Base-by-base conservation (phyloP, 23 red algal species). In the Gracilaria domingensis region DNA sequence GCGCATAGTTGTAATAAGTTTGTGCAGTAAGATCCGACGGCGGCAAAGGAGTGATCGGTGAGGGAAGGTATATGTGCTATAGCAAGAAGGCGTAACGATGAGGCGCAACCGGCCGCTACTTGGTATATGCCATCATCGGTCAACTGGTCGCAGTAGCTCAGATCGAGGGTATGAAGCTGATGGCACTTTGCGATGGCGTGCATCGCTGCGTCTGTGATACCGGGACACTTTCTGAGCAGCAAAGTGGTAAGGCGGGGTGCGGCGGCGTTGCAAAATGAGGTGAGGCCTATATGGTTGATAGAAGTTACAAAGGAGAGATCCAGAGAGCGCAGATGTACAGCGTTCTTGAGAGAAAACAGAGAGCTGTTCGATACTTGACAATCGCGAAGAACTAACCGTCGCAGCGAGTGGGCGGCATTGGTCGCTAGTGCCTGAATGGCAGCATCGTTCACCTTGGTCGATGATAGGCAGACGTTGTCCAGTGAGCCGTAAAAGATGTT, bases 91-190 rank as follows among this genome's bases (percentile, higher is more conserved):
- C 87, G 87, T 24, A 91, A 45, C 13, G 55, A 74, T 35, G 58
- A 80, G 9, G 29, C 87, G 54, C 57, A 80, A 23, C 75, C 73
- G 24, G 36, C 36, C 8, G 58, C 75, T 24, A 81, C 54, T 7
- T 49, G 18, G 17, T 28, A 25, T 23, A 91, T 45, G 58, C 87
- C 87, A 16, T 33, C 38, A 53, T 91, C 87, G 33, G 87, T 70
- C 28, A 91, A 39, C 30, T 80, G 53, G n/a, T 69, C 28, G 58
- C 73, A 81, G 44, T 91, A 81, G 35, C 75, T 81, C 14, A 91
- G 57, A 81, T 91, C 87, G n/a, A 91, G 75, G 9, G 87, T 91
- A 32, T 91, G 62, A 50, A 91, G 65, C 12, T 91, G 55, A 8
- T 25, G 36, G 35, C 87, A 91, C 21, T 71, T 57, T 12, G 70